Conservation (phyloP, 2,329 filamentous ascomycete genomes). For the Ophiostoma ips region DNA sequence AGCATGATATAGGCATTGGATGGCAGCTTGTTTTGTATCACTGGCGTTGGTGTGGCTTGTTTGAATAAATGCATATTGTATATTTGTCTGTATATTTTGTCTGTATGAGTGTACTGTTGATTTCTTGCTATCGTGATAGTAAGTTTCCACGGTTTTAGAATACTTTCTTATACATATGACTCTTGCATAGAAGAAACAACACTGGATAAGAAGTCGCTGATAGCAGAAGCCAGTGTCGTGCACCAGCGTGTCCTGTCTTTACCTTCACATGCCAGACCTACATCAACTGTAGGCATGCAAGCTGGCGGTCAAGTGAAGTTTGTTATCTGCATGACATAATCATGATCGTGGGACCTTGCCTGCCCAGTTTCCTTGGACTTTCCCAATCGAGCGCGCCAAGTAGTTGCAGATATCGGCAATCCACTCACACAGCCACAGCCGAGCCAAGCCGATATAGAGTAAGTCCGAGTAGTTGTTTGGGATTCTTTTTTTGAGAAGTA, state of each 20-base stretch:
- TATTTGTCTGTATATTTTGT: background rate
- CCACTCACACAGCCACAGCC: background rate
- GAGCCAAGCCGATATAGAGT: background rate
- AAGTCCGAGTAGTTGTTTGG: background rate
- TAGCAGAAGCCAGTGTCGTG: no score
- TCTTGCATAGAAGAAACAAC: no score
- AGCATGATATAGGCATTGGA: background rate
- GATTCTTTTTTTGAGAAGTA: no score
- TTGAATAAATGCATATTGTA: no score
- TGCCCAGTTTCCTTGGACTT: no score
- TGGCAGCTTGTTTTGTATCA: background rate
- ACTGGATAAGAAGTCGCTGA: no score
- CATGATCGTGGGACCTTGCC: no score
- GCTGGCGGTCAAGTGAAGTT: background rate
- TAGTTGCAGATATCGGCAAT: background rate
- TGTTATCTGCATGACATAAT: background rate
- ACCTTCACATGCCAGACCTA: background rate
- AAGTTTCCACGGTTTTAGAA: no score
- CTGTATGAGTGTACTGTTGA: background rate
- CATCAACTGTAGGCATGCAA: no score
- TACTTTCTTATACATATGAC: no score
- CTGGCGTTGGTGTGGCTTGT: background rate
- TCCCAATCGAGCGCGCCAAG: background rate
- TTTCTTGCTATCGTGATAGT: no score
- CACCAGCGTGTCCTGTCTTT: no score